Base-by-base conservation (phyloP, 768 basidiomycete genomes). In the Suillus bovinus region DNA sequence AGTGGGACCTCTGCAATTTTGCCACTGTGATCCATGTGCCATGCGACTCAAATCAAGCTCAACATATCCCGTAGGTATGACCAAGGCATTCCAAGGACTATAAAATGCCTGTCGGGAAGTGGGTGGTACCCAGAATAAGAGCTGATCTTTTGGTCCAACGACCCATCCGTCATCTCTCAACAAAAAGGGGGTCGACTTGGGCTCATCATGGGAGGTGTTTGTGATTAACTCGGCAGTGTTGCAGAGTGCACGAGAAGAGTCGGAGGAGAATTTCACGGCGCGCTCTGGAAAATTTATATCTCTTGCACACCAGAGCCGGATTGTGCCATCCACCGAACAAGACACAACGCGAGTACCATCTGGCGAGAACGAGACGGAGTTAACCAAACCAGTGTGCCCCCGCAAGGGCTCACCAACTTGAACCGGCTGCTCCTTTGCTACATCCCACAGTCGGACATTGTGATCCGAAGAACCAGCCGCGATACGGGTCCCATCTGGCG, bases 11-110 rank as follows among this genome's bases (percentile, higher is more conserved):
- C 2, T 29, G 29, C 59, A 60, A 17, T 60, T 5, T 5, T 36
- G 14, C 59, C 59, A 60, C 3, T 6, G 10, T 14, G 34, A 4
- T 14, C 50, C 59, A 56, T 60, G 59, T 38, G 39, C 59, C 59
- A 60, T 60, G 7, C 41, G 33, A 24, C 59, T 60, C 29, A 20
- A 49, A 53, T 60, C 52, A 36, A 60, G 53, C 33, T 56, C 50
- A 24, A 60, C 52, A 39, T 16, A 20, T 38, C 59, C 59, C 5
- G 14, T 38, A n/a, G 50, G 34, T 7, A 60, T 60, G 4, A 60
- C 22, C 10, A 60, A 7, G 4, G 38, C 36, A 36, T 34, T 55
- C 36, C 10, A 20, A 20, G 41, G 49, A 38, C 7, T 38, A 41
- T 60, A 60, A 29, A 55, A 54, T 29, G 29, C 29, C 17, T 20